Base-by-base conservation (phyloP, 139 green algal species). In the Gonium pectorale region DNA sequence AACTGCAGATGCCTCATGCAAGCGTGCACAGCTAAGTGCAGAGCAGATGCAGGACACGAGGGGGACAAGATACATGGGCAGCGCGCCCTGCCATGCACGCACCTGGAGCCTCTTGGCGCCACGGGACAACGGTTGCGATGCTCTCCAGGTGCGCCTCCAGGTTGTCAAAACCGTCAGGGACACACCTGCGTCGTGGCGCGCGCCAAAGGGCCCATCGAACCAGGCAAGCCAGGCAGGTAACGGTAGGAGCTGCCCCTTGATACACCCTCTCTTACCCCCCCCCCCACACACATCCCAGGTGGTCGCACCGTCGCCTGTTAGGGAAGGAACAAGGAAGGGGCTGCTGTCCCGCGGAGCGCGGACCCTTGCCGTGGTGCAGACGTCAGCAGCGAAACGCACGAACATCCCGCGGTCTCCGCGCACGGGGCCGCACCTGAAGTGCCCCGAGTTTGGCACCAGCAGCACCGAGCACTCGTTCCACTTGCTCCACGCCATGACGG, bases 401-500 rank as follows among this genome's bases (percentile, higher is more conserved):
- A 26, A 56, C 49, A 56, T 56, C 49, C 13, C 49, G 17, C 49
- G 17, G n/a, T 56, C 13, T 13, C 49, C 17, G 49, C 49, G 13
- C 13, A 26, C 49, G 13, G 49, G 13, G 17, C 49, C 62, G 62
- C 5, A 68, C 64, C 64, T 46, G 35, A 70, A 70, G 8, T 31
- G 27, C 21, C 64, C 64, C 19, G 35, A 49, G 35, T 70, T 41
- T 17, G 64, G 64, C 64, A 70, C 64, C 64, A 70, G 27, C 26
- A 70, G 35, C 35, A 24, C 64, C 64, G 64, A 37, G 35, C 35
- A 41, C 9, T 44, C 64, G 17, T 70, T 24, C 64, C 64, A 70
- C 35, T 70, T 70, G 64, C 64, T 70, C 64, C 64, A 70, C 0
- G 64, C n/a, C 64, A 70, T 6, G 11, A 70, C 64, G 5, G 64